These are phyloP conservation scores for Spiraea crenata DNA, from an alignment of 331 rosid species.

Conservation along the genomic window DNA sequence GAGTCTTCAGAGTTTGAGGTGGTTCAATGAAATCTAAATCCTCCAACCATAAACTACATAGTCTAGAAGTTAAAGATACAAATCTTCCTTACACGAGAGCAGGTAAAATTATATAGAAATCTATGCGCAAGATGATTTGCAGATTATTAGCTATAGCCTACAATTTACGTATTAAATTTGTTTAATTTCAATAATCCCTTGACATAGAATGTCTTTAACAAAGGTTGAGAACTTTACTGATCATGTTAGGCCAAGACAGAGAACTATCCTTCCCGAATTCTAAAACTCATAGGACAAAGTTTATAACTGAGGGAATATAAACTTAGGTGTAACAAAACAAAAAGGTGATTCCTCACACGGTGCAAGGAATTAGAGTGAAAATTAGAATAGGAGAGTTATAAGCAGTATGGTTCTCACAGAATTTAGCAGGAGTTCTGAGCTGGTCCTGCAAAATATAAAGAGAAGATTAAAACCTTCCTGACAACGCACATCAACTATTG, in stretches of 20 bases:
- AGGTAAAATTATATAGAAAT: background rate
- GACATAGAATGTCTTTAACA: background rate
- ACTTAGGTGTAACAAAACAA: background rate
- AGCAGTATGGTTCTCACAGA: constrained; percentile 56
- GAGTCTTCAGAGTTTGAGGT: background rate
- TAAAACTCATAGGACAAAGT: background rate
- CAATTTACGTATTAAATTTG: background rate
- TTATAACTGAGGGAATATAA: background rate
- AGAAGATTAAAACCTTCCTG: constrained; percentile 8
- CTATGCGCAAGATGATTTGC: background rate
- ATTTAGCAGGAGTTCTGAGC: constrained; percentile 85
- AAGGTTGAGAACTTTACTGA: background rate
- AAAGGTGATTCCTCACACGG: background rate
- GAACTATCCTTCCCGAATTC: background rate
- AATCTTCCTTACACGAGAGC: background rate
- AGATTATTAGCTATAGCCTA: background rate
- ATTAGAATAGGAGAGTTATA: background rate
- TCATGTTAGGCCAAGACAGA: background rate
- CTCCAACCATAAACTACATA: background rate
- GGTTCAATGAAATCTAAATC: constrained; percentile 9
- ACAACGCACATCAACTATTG: background rate
- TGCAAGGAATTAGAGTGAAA: background rate
- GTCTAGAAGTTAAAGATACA: background rate
- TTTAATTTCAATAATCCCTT: background rate
- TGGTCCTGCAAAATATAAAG: constrained; percentile 67